Evolutionary conservation across 257 asterid species (phyloP).

Genomic region (Solanum tarijense): DNA sequence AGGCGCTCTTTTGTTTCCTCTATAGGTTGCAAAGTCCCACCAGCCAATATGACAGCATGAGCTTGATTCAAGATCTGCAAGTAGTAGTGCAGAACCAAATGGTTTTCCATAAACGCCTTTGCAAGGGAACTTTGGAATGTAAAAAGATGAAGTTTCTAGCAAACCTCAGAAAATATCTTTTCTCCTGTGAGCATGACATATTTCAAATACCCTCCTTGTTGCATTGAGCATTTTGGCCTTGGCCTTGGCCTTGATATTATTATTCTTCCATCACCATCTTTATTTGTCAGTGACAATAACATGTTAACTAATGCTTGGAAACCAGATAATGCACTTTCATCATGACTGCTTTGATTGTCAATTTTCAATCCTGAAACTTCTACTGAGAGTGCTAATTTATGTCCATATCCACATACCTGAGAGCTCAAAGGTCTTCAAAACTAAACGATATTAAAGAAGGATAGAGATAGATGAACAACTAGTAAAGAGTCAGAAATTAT

Average conservation of each 20-base stretch:
- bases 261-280: slow-evolving; percentile 72
- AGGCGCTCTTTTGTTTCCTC: slow-evolving; percentile 94
- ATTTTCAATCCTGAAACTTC: slow-evolving; percentile 24
- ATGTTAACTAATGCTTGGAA: slow-evolving; percentile 59
- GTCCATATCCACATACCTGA: slow-evolving; percentile 85
- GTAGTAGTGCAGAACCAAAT: not conserved
- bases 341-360: slow-evolving; percentile 20
- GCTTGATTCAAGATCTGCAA: slow-evolving; percentile 60
- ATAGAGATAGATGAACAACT: not conserved
- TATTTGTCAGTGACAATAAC: slow-evolving; percentile 66
- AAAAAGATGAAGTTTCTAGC: slow-evolving; percentile 5
- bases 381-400: slow-evolving; percentile 37
- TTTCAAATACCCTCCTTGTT: slow-evolving; percentile 62
- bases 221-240: slow-evolving; percentile 25
- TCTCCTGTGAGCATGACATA: slow-evolving; percentile 97
- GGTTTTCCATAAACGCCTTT: not conserved
- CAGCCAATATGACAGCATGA: slow-evolving; percentile 84
- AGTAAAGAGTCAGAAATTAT: slow-evolving; percentile 2
- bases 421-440: slow-evolving; percentile 8
- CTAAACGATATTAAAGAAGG: not conserved
- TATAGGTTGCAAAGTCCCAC: slow-evolving; percentile 93
- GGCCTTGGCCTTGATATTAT: slow-evolving; percentile 55
- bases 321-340: slow-evolving; percentile 71
- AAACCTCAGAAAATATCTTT: slow-evolving; percentile 84
- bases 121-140: not conserved